Base-by-base conservation (phyloP, 2,329 filamentous ascomycete species). In the Zarea fungicola region DNA sequence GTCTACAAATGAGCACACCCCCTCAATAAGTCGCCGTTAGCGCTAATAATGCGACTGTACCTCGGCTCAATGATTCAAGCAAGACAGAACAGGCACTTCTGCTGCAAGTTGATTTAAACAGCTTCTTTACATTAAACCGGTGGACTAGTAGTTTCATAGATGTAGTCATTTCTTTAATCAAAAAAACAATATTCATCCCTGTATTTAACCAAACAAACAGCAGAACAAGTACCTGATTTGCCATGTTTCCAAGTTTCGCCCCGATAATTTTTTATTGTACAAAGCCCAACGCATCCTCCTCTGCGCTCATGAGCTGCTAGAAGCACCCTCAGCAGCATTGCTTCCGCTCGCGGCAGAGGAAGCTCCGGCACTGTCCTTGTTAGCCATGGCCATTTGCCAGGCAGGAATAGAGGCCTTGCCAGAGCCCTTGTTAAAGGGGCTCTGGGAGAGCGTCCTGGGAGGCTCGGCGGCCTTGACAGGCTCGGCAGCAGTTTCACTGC, bases 321-420 rank as follows among this genome's bases (percentile, higher is more conserved):
- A 50, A 21, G 50, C 59, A 13, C 58, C 53, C 44, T 64, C 62
- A 6, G 58, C 59, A 5, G 57, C 57, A 42, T 42, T 42, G 19
- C 46, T 49, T 37, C 37, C 44, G 14, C 45, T 50, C 1, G 43
- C 42, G 21, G 58, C 56, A 8, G 62, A 54, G 19, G 63, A 55
- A 8, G 63, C 56, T 4, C 57, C 55, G n/a, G 54, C 58, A 2
- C 50, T 42, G 50, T 60, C 62, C 65, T 77, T 80, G 58, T 77
- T 82, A 26, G 81, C 74, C 62, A 83, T 82, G 41, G 85, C 84
- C 75, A 89, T 78, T 68, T 91, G 87, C 87, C 87, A 91, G 5
- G 85, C 80, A 5, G 87, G 87, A 56, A 91, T 91, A 10, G 85
- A 82, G 10, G 85, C 85, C 67, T 78, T 83, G 28, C 68, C 70